phyloP scores from a whole-genome alignment of 1,139 yeast genomes.

The Tardiomyces blankii region DNA sequence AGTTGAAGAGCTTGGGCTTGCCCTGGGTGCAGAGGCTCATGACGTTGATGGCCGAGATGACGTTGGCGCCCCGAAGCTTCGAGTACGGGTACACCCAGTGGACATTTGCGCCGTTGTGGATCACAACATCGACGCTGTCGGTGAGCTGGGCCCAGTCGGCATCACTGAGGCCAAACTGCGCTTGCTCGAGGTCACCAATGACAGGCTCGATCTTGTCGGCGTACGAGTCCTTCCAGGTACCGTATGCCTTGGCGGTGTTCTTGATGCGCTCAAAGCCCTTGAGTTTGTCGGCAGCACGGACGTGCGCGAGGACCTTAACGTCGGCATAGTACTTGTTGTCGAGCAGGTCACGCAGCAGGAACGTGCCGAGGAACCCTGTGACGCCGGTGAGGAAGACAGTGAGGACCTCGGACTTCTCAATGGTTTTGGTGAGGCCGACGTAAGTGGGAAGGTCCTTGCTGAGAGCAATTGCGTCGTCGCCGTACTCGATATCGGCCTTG shows the following conservation, averaged over 20 bases:
- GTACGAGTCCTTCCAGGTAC: conserved; percentile 69
- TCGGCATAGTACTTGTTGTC: conserved; percentile 29
- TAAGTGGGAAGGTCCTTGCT: conserved; percentile 36
- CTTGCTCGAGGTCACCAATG: conserved; percentile 67
- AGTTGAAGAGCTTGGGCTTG: conserved; percentile 74
- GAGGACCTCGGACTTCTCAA: conserved; percentile 29
- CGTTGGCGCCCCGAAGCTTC: conserved; percentile 87
- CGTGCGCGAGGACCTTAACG: conserved; percentile 73
- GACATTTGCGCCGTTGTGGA: conserved; percentile 96
- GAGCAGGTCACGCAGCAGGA: conserved; percentile 66
- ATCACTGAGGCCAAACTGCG: conserved; percentile 59
- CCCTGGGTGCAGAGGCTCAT: conserved; percentile 69
- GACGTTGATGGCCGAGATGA: conserved; percentile 75
- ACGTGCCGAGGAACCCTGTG: conserved; percentile 94
- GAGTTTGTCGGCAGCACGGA: conserved; percentile 61
- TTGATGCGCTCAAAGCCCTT: conserved; percentile 69
- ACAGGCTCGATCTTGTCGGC: conserved; percentile 53
- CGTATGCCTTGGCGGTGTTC: conserved; percentile 73
- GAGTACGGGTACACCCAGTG: conserved; percentile 98
- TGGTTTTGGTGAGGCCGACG: conserved; percentile 25
- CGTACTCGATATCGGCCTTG: conserved; percentile 40
- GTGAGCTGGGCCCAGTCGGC: conserved; percentile 48
- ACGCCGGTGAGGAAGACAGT: conserved; percentile 88
- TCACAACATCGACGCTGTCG: conserved; percentile 59
- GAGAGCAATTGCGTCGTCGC: conserved; percentile 61